A percentile compares a stretch with the other conserved stretches of the same genome.
Conservation (phyloP, 2,329 filamentous ascomycete species). For the Davidsoniella australis region DNA sequence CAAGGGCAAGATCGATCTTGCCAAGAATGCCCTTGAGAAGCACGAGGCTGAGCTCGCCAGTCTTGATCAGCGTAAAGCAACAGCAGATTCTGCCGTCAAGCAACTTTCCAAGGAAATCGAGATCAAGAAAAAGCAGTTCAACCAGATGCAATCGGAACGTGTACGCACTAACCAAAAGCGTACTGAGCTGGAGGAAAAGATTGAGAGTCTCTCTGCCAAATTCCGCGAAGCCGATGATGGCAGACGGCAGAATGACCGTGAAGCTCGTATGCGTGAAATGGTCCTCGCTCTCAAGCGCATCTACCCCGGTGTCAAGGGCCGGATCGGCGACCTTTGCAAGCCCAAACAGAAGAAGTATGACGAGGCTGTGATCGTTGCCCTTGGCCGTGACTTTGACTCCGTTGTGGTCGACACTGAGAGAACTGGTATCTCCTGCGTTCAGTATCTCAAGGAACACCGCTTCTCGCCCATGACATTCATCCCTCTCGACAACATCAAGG, state of each 20-base stretch:
- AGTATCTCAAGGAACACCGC: constrained; percentile 81
- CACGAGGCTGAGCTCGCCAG: constrained; percentile 53
- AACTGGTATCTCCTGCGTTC: constrained; percentile 82
- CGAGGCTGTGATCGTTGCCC: constrained; percentile 78
- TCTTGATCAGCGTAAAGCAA: constrained; percentile 50
- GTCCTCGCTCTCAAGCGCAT: constrained; percentile 76
- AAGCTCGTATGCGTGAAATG: constrained; percentile 63
- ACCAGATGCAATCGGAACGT: constrained; percentile 68
- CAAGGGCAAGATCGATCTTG: constrained; percentile 70
- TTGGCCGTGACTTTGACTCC: constrained; percentile 85
- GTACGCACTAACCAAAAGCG: constrained; percentile 64
- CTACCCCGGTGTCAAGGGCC: constrained; percentile 79
- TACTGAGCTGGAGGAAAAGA: constrained; percentile 82
- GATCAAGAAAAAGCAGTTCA: constrained; percentile 77
- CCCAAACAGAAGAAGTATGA: constrained; percentile 96
- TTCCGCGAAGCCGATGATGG: constrained; percentile 75
- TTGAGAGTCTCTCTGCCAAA: constrained; percentile 63
- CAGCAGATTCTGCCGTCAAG: constrained; percentile 45
- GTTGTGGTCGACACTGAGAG: constrained; percentile 92
- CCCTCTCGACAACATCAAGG: constrained; percentile 91
- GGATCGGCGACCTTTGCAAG: constrained; percentile 79
- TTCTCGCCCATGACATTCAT: constrained; percentile 84
- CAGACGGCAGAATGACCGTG: constrained; percentile 68
- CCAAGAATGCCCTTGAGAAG: constrained; percentile 56
- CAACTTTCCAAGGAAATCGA: constrained; percentile 64